Conservation (phyloP, 495 filamentous ascomycete species). For the Podospora pseudopauciseta region DNA sequence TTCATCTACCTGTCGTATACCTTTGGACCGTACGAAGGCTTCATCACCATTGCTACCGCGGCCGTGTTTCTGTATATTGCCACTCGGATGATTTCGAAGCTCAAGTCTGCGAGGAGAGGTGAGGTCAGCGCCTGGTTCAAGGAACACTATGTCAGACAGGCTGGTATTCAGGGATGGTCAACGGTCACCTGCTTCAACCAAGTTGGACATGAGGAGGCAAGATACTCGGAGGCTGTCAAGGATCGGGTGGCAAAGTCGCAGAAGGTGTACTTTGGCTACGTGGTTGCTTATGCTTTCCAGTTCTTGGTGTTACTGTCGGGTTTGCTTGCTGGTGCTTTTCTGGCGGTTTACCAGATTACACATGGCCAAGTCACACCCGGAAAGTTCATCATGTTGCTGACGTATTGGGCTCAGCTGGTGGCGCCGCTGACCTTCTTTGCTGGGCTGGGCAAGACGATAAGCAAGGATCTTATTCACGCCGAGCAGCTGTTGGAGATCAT, state of each 20-base stretch:
- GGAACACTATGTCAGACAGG: constrained; percentile 58
- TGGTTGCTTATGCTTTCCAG: constrained; percentile 50
- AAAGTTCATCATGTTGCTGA: constrained; percentile 64
- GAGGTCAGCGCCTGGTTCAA: constrained; percentile 46
- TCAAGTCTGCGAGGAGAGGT: constrained; percentile 33
- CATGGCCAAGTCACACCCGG: constrained; percentile 57
- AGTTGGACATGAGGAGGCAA: constrained; percentile 58
- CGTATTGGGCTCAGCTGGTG: constrained; percentile 66
- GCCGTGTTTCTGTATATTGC: constrained; percentile 62
- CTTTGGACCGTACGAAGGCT: constrained; percentile 71
- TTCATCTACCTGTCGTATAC: constrained; percentile 64
- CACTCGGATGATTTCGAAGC: constrained; percentile 47
- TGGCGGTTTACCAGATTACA: constrained; percentile 66
- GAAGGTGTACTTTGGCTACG: constrained; percentile 40
- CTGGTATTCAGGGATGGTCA: constrained; percentile 64
- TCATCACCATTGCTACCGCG: constrained; percentile 61
- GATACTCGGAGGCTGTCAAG: constrained; percentile 53
- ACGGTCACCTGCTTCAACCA: constrained; percentile 73
- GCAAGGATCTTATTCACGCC: constrained; percentile 62
- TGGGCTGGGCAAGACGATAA: constrained; percentile 55
- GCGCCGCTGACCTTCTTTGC: constrained; percentile 63
- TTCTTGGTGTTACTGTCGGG: constrained; percentile 60
- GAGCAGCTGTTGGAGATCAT: constrained; percentile 71
- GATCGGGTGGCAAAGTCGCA: constrained; percentile 40
- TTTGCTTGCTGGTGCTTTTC: constrained; percentile 57